Base-by-base conservation (phyloP, 805 yeast genomes). In the Priceomyces castillae region DNA sequence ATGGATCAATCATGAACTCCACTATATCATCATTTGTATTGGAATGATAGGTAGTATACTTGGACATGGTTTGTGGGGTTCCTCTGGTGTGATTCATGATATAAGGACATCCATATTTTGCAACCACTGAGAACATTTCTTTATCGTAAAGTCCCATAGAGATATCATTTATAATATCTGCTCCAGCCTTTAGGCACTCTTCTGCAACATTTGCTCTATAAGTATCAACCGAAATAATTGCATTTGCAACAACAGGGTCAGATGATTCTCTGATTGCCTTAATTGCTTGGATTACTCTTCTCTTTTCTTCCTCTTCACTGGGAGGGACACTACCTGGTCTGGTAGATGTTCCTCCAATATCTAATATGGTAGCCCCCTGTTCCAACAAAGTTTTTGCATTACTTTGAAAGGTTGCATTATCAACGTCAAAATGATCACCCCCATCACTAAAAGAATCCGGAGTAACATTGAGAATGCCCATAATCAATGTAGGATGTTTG, bases 361-460 rank as follows among this genome's bases (percentile, higher is more conserved):
- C 99, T 30, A 94, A 72, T 23, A 94, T 86, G 20, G 73, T 71
- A n/a, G 90, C 87, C 1, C 88, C 90, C 17, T 74, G 66, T 0
- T 60, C 53, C 4, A 80, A 73, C 73, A 86, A 74, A 30, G 62
- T 49, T 33, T 64, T 58, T 0, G 84, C 85, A 18, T 68, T 65
- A 0, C 53, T 56, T 20, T 83, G 57, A 1, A 81, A 71, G 9
- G 64, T 62, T 0, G 65, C 73, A 0, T 73, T 30, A 5, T 69
- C 57, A 1, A 68, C 54, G 23, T 69, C 57, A 39, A 34, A 51
- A 31, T 53, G 48, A 14, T 57, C 57, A 1, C 94, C 89, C 2
- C 96, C 98, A 62, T 94, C 99, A 35, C 96, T 86, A 59, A 94
- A 94, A 1, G 97, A 90, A 62, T 94, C 97, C 0, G 97, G 96